Evolutionary conservation across 495 filamentous ascomycete species (phyloP).

Genomic region (Aspergillus heteromorphus): DNA sequence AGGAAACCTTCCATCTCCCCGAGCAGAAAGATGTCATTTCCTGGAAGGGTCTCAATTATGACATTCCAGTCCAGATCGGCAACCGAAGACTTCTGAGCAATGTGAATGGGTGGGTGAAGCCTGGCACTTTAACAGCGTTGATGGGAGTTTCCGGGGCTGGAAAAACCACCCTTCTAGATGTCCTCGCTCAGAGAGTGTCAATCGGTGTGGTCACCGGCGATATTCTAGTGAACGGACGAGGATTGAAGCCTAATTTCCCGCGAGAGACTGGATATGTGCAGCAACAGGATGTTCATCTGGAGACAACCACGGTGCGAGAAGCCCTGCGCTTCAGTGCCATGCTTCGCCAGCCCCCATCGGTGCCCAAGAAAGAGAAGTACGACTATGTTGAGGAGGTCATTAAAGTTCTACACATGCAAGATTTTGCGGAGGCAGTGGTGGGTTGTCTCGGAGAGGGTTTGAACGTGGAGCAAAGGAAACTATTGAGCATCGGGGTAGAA

Average conservation of each 20-base stretch:
- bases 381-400: constrained; percentile 46
- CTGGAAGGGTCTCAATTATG: constrained; percentile 66
- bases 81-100: constrained; percentile 52
- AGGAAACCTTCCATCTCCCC: constrained; percentile 35
- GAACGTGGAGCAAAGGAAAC: constrained; percentile 87
- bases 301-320: constrained; percentile 79
- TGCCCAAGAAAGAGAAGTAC: constrained; percentile 38
- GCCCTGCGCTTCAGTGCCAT: constrained; percentile 79
- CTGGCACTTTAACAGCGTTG: constrained; percentile 58
- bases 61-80: constrained; percentile 52
- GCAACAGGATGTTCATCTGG: constrained; percentile 84
- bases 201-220: constrained; percentile 48
- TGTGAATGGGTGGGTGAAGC: constrained; percentile 60
- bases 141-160: constrained; percentile 59
- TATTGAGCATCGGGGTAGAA: constrained; percentile 84
- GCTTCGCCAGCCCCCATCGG: constrained; percentile 64
- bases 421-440: constrained; percentile 37
- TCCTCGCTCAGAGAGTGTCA: constrained; percentile 48
- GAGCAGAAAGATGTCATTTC: constrained; percentile 57
- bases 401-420: constrained; percentile 41
- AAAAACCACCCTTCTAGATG: constrained; percentile 60
- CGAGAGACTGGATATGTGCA: constrained; percentile 91
- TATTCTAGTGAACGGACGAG: constrained; percentile 44
- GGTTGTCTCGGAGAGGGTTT: constrained; percentile 51
- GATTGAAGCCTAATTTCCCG: constrained; percentile 67